Conservation (phyloP, 2,329 filamentous ascomycete species). For the Didymella keratinophila region DNA sequence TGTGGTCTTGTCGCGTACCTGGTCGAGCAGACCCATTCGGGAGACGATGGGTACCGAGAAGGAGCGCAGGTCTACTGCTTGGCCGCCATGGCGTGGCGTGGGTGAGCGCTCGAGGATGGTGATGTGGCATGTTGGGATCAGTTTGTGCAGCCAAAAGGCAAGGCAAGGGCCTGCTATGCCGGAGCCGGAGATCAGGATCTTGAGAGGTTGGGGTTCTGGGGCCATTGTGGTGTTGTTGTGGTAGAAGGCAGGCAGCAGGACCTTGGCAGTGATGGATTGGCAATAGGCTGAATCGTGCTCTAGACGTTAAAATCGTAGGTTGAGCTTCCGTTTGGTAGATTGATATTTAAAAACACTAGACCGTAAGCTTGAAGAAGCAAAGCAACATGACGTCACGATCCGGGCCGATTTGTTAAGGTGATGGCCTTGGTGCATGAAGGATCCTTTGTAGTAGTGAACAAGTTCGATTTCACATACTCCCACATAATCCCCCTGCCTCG, state of each 20-base stretch:
- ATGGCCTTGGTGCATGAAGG: not conserved
- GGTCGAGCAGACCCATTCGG: constrained; percentile 60
- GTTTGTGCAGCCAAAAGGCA: constrained; percentile 60
- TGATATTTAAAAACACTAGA: not conserved
- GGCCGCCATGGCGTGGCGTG: constrained; percentile 56
- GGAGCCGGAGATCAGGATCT: constrained; percentile 41
- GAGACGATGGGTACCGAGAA: constrained; percentile 60
- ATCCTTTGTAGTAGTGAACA: not conserved
- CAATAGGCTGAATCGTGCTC: not conserved
- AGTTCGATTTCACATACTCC: not conserved
- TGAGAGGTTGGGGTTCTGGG: constrained; percentile 14
- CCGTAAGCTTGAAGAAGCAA: not conserved
- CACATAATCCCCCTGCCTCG: too few relatives aligned
- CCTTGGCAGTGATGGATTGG: not conserved
- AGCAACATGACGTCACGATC: constrained; percentile 4
- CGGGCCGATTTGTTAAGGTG: not conserved
- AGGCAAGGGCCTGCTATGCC: constrained; percentile 51
- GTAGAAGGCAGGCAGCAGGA: too few relatives aligned
- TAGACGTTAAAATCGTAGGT: not conserved
- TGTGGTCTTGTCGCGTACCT: constrained; percentile 51
- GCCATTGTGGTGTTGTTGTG: not conserved
- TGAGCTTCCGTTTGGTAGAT: too few relatives aligned
- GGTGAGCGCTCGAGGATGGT: constrained; percentile 55
- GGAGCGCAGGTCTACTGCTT: constrained; percentile 64
- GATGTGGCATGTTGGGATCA: constrained; percentile 40